Evolutionary conservation across 768 basidiomycete species (phyloP), one percentile per base, ranked within the genome.

Genomic region (Boletus patriciae): DNA sequence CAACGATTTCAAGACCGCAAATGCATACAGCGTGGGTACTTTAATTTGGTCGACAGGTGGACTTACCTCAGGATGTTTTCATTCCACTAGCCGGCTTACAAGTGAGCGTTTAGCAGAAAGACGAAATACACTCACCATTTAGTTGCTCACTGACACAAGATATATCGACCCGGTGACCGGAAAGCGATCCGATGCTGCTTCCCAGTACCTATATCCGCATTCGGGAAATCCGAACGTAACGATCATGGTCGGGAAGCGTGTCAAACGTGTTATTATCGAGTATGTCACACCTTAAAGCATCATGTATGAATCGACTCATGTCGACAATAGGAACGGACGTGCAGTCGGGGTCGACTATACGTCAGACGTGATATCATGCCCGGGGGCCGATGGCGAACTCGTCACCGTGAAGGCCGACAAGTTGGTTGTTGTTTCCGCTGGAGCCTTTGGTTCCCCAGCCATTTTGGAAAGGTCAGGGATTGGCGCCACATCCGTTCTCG

Each of bases 381-480:
- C 64, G 3, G 29, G 29, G 29, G 52, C 31, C 1, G 47, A 38
- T 37, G 23, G 29, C 0, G 54, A 62, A 8, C 18, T 65, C 3
- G 44, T 50, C 10, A 60, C 48, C 0, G 75, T 68, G 6, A 66
- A 48, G 13, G 78, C 76, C 5, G 21, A 6, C 18, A 61, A 71
- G 4, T 68, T 83, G 4, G 77, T 85, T 0, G 77, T 85, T 18
- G 41, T 85, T 15, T 78, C 80, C 1, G 77, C 76, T 6, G 84
- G 83, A 0, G 73, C 83, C 0, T 80, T 86, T 54, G 83, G 84
- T 2, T 82, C 83, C 0, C 80, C 83, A 1, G 66, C 78, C 2
- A 81, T 86, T 19, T 70, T 86, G 12, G 83, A 85, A 59, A 74
- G 83, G 31, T 87, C 86, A 0, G 88, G 91, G 9, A 86, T 94